phyloP scores from a whole-genome alignment of 257 asterid genomes.

The Forsythia suspensa region DNA sequence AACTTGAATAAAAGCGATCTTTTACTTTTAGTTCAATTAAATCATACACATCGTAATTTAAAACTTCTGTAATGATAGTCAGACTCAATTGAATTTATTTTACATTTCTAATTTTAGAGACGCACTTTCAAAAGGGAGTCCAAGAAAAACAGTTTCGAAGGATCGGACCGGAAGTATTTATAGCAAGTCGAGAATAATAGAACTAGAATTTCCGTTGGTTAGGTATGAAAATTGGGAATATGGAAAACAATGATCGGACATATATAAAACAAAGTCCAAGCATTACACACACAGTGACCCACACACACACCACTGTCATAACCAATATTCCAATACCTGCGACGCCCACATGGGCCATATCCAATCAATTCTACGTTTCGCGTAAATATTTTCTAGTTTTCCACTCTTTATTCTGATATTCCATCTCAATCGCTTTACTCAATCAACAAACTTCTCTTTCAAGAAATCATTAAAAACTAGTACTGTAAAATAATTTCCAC shows the following conservation, averaged over 20 bases:
- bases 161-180: too few species aligned
- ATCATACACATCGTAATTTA: too few species aligned
- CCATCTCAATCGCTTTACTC: constrained; percentile 25
- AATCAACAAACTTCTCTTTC: constrained; percentile 13
- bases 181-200: too few species aligned
- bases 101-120: too few species aligned
- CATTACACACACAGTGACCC: constrained; percentile 16
- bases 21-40: not conserved
- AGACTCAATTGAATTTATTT: not conserved
- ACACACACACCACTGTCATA: constrained; percentile 28
- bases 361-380: constrained; percentile 30
- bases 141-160: too few species aligned
- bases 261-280: constrained; percentile 16
- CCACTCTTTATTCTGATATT: constrained; percentile 9
- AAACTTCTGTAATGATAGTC: too few species aligned
- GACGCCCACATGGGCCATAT: constrained; percentile 13
- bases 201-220: too few species aligned
- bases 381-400: constrained; percentile 8
- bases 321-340: constrained; percentile 23
- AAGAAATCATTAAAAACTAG: not conserved
- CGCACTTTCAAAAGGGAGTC: too few species aligned
- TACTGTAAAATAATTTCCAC: not conserved
- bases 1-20: not conserved
- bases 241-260: constrained; percentile 21
- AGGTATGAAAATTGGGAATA: constrained; percentile 3